Conservation (phyloP, 306 rosid species). For the Glycyrrhiza uralensis region DNA sequence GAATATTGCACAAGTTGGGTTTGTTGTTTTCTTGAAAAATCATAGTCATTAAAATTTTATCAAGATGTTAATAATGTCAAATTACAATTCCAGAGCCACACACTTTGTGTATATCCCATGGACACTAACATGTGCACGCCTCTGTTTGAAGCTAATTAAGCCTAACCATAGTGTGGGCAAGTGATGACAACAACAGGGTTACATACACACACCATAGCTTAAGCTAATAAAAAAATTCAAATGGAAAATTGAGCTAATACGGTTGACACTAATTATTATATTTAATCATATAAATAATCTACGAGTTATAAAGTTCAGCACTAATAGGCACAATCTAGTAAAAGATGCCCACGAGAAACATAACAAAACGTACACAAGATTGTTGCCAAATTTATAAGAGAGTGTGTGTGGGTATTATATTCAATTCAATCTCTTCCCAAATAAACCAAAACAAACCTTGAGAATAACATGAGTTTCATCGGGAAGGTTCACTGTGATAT, state of each 20-base stretch:
- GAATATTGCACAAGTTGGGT: neutral
- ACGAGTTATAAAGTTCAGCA: conserved; percentile 1
- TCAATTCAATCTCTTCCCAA: neutral
- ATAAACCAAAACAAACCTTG: conserved; percentile 48
- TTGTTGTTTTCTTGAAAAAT: neutral
- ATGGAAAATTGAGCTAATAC: conserved; percentile 4
- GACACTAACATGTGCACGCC: neutral
- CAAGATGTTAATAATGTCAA: neutral
- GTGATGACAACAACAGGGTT: neutral
- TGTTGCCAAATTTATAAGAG: no score
- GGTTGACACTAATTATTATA: conserved; percentile 8
- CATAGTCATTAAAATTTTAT: neutral
- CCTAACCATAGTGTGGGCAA: neutral
- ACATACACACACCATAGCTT: no score
- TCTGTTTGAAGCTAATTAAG: neutral
- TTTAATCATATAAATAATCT: neutral
- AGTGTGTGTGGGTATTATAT: no score
- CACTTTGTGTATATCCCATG: neutral
- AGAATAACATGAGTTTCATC: conserved; percentile 72
- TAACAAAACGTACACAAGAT: neutral
- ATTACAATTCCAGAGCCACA: neutral
- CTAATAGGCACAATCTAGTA: conserved; percentile 3
- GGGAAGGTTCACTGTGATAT: conserved; percentile 75
- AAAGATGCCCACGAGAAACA: conserved; percentile 23
- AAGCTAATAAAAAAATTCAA: conserved; percentile 5